Conservation (phyloP, 345 rosid species). For the Linum usitatissimum region DNA sequence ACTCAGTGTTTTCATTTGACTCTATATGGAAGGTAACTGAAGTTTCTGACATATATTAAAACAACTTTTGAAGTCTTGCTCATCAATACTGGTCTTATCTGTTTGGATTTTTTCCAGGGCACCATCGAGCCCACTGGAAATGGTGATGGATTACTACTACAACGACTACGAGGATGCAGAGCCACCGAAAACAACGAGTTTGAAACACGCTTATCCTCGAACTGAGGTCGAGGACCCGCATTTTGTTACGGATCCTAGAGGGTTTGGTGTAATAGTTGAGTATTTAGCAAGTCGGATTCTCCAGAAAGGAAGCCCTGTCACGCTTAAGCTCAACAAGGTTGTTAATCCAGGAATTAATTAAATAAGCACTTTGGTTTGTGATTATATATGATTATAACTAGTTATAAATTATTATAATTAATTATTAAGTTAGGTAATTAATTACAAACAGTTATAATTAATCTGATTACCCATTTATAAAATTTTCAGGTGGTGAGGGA, state of each 20-base stretch:
- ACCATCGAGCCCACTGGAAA: slow-evolving; percentile 27
- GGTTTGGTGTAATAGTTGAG: slow-evolving; percentile 16
- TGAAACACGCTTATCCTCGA: slow-evolving; percentile 22
- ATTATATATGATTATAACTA: too few relatives aligned
- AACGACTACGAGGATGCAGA: slow-evolving; percentile 25
- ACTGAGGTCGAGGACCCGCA: slow-evolving; percentile 11
- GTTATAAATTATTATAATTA: too few relatives aligned
- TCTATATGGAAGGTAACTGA: neutral
- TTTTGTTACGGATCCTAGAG: slow-evolving; percentile 26
- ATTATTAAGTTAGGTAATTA: too few relatives aligned
- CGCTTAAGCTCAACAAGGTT: slow-evolving; percentile 26
- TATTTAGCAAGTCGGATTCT: slow-evolving; percentile 21
- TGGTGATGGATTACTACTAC: slow-evolving; percentile 27
- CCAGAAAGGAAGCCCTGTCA: neutral
- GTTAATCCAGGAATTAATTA: too few relatives aligned
- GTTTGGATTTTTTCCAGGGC: slow-evolving; percentile 5
- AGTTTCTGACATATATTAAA: neutral
- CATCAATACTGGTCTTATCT: neutral
- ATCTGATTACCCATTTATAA: too few relatives aligned
- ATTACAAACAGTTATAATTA: too few relatives aligned
- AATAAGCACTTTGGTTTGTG: too few relatives aligned
- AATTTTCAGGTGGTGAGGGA: too few relatives aligned
- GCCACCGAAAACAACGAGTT: slow-evolving; percentile 24
- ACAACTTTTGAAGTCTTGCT: neutral
- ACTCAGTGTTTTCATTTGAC: too few relatives aligned